Evolutionary conservation across 306 rosid genomes (phyloP).

Genomic region (Ammopiptanthus mongolicus): DNA sequence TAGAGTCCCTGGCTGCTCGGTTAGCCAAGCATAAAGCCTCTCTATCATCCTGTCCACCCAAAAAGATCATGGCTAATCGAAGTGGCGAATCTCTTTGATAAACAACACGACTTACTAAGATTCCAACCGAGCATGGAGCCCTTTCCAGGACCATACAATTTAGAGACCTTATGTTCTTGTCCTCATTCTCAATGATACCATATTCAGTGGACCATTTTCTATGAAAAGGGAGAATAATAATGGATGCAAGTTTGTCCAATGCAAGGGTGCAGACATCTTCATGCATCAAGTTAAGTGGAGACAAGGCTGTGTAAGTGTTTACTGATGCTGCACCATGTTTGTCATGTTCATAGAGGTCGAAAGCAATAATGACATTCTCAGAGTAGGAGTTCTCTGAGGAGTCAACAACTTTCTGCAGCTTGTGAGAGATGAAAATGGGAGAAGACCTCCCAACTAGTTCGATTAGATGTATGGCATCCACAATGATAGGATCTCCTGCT

Average conservation of each 20-base stretch:
- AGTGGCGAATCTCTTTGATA: neutral
- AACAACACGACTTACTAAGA: conserved; percentile 26
- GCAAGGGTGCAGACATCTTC: conserved; percentile 56
- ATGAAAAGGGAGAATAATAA: conserved; percentile 52
- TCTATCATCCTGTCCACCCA: conserved; percentile 54
- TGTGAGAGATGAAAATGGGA: conserved; percentile 44
- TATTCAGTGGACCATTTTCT: conserved; percentile 36
- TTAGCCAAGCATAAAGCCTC: conserved; percentile 47
- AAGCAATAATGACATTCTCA: conserved; percentile 25
- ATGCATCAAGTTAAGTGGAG: conserved; percentile 41
- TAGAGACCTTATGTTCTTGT: conserved; percentile 29
- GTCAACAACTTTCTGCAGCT: neutral
- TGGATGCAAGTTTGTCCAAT: conserved; percentile 34
- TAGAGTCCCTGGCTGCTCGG: conserved; percentile 22
- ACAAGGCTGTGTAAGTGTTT: conserved; percentile 41
- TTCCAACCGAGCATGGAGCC: conserved; percentile 54
- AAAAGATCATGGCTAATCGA: conserved; percentile 36
- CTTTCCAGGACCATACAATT: conserved; percentile 34
- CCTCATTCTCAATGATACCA: conserved; percentile 40
- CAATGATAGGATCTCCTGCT: neutral
- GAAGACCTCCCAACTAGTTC: conserved; percentile 36
- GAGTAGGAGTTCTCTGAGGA: conserved; percentile 26
- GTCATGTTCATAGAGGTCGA: conserved; percentile 30
- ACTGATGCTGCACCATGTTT: conserved; percentile 17
- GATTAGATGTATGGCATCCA: conserved; percentile 46